These are phyloP conservation scores for Trichoderma sp. DNA, from an alignment of 2,329 filamentous ascomycete species.

Conservation along the genomic window DNA sequence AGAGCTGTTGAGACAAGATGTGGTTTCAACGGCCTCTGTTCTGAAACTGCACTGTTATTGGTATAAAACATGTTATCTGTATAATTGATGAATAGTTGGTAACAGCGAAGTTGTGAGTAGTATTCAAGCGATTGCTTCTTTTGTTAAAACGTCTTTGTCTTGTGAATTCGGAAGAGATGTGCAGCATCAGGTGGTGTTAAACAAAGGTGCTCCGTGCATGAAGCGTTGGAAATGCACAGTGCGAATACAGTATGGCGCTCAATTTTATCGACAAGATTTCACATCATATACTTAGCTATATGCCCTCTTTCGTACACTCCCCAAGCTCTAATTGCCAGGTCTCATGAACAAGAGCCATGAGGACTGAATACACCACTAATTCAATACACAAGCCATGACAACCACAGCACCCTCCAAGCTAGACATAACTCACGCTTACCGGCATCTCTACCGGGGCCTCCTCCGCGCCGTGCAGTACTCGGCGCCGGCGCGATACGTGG, in stretches of 20 bases:
- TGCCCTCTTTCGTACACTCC: background rate
- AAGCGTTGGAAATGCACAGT: background rate
- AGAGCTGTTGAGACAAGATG: background rate
- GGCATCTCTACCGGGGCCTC: constrained; percentile 67
- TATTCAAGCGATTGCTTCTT: background rate
- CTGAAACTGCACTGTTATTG: background rate
- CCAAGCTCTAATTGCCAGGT: background rate
- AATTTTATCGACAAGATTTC: background rate
- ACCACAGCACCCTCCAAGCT: constrained; percentile 35
- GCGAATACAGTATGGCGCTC: background rate
- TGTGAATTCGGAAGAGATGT: background rate
- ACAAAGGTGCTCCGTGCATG: background rate
- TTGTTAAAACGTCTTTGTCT: background rate
- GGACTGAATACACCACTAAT: too few species aligned
- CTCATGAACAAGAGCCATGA: background rate
- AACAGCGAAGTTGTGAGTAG: background rate
- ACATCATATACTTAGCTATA: background rate
- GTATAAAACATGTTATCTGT: background rate
- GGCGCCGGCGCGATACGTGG: constrained; percentile 66
- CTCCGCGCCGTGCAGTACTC: constrained; percentile 75
- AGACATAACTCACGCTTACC: constrained; percentile 67
- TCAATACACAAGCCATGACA: constrained; percentile 2
- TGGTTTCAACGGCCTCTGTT: background rate
- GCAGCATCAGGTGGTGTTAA: background rate
- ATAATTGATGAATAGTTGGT: background rate